Conservation (phyloP, 768 basidiomycete species). For the Suillus hirtellus region DNA sequence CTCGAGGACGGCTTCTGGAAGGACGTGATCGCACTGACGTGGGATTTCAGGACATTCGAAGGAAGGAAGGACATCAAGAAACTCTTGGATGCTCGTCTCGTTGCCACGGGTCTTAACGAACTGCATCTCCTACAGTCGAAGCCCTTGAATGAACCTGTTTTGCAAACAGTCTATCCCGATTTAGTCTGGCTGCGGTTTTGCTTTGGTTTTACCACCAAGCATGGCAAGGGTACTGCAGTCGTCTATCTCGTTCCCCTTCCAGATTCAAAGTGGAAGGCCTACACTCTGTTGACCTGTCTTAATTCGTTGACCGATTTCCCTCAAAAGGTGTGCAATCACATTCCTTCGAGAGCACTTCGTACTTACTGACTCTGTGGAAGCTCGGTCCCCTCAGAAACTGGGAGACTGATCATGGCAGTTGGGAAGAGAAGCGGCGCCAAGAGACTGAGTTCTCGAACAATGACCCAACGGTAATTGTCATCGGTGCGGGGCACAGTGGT, state of each 20-base stretch:
- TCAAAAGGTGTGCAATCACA: conserved; percentile 36
- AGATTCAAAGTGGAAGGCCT: conserved; percentile 55
- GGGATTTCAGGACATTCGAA: conserved; percentile 53
- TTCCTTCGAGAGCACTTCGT: background rate
- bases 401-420: conserved; percentile 51
- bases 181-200: conserved; percentile 56
- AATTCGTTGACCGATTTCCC: conserved; percentile 58
- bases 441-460: conserved; percentile 47
- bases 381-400: conserved; percentile 43
- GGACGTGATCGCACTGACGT: conserved; percentile 53
- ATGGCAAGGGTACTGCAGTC: conserved; percentile 53
- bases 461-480: conserved; percentile 58
- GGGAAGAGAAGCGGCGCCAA: conserved; percentile 46
- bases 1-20: conserved; percentile 46
- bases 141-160: conserved; percentile 25
- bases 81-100: conserved; percentile 43
- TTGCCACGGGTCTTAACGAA: conserved; percentile 20
- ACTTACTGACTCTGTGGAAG: conserved; percentile 14
- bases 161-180: conserved; percentile 51
- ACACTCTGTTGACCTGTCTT: conserved; percentile 59
- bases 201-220: conserved; percentile 54
- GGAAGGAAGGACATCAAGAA: conserved; percentile 38
- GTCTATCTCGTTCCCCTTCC: conserved; percentile 52
- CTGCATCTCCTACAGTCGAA: conserved; percentile 21
- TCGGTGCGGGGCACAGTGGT: conserved; percentile 70